Evolutionary conservation across 495 filamentous ascomycete genomes (phyloP), one percentile per base, ranked within the genome.

Genomic region (Lepraria neglecta): DNA sequence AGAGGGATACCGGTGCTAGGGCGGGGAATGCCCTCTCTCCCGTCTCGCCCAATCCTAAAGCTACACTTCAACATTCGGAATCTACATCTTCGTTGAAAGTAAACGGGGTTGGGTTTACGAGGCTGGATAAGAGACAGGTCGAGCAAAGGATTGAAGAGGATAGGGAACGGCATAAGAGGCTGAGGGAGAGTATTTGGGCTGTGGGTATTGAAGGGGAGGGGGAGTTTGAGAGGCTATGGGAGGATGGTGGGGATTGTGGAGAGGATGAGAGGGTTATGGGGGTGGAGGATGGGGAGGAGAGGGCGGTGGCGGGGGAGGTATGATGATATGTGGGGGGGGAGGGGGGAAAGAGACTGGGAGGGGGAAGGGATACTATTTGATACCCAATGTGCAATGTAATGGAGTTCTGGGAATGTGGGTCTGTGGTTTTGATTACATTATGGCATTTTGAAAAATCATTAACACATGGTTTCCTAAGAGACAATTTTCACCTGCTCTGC

Each of bases 71-170:
- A 68, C 7, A 73, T 71, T 62, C 67, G 6, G 58, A 53, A 19
- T 7, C 35, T 38, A 38, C 72, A 6, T 69, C 68, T 1, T 69
- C 71, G 46, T 55, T 65, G 6, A 74, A 72, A 63, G 62, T 68
- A 3, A 73, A 72, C 59, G 72, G 73, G 28, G 31, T 45, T 53
- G 60, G 35, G 9, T 38, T 38, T 9, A 67, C 77, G 50, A 80
- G 82, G 58, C 76, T 91, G 14, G 91, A 97, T 68, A 92, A 91
- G 71, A 82, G 85, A 59, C 86, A 92, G 76, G 88, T 96, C 42
- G 91, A 97, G 74, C 92, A 97, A 76, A 75, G 94, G 55, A 97
- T 98, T 64, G 95, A 98, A 64, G 94, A 98, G 70, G 94, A 98
- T 73, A 79, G 94, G 9, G 95, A 98, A 72, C 80, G 94, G 45